Percentiles rank a stretch among this genome's conserved stretches.
These are phyloP conservation scores for Trichomonas gallinae DNA, from an alignment of 208 protist species.

Conservation along the genomic window DNA sequence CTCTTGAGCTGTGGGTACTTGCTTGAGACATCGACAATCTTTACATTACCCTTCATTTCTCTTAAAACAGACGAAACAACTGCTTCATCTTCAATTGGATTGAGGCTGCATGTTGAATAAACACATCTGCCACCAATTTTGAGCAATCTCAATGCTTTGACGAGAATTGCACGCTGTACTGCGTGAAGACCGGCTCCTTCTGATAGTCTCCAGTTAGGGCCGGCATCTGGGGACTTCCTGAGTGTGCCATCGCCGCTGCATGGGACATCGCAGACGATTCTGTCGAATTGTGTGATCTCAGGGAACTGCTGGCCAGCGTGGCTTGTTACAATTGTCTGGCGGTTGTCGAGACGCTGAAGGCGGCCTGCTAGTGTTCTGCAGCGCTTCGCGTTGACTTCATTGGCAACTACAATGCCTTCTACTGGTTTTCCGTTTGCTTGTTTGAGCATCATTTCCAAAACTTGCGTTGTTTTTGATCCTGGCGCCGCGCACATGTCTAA, in stretches of 20 bases:
- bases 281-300: conserved; percentile 28
- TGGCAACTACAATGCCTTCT: conserved; percentile 29
- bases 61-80: conserved; percentile 43
- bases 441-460: conserved; percentile 35
- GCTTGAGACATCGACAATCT: conserved; percentile 37
- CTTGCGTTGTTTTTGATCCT: conserved; percentile 45
- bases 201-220: conserved; percentile 30
- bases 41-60: neutral
- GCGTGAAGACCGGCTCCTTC: conserved; percentile 26
- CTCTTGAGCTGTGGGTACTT: conserved; percentile 32
- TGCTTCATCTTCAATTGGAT: conserved; percentile 52
- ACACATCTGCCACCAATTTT: conserved; percentile 38
- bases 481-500: conserved; percentile 51
- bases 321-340: conserved; percentile 37
- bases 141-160: conserved; percentile 23
- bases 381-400: conserved; percentile 22
- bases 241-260: conserved; percentile 49
- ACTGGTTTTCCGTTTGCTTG: neutral
- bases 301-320: conserved; percentile 38
- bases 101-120: conserved; percentile 52
- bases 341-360: conserved; percentile 29
- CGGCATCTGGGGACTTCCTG: conserved; percentile 44
- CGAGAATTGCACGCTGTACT: conserved; percentile 36
- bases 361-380: conserved; percentile 35
- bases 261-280: conserved; percentile 49